Evolutionary conservation across 2,329 filamentous ascomycete species (phyloP).

Genomic region (Pseudomassariella vexata): DNA sequence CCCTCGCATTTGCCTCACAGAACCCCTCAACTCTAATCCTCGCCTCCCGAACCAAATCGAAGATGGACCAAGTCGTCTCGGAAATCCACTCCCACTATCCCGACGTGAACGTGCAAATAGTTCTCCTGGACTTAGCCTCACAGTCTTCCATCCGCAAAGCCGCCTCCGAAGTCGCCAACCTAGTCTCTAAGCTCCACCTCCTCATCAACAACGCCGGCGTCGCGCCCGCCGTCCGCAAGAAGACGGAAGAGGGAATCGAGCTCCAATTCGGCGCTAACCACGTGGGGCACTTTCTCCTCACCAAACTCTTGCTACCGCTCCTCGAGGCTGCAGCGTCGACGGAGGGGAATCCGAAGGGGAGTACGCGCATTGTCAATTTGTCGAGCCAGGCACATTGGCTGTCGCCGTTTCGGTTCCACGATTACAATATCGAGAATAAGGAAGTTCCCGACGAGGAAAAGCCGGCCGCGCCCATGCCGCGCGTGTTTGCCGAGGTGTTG

Average conservation of each 20-base stretch:
- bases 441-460: conserved; percentile 26
- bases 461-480: conserved; percentile 19
- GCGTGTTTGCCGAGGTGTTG: conserved; percentile 22
- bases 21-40: conserved; percentile 34
- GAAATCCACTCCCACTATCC: conserved; percentile 29
- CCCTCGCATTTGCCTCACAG: conserved; percentile 37
- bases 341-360: conserved; percentile 19
- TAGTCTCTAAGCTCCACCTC: conserved; percentile 30
- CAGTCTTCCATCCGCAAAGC: conserved; percentile 30
- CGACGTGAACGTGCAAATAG: conserved; percentile 25
- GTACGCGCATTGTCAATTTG: conserved; percentile 34
- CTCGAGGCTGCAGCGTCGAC: conserved; percentile 25
- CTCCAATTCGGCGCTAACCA: conserved; percentile 35
- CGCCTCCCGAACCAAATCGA: conserved; percentile 36
- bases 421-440: conserved; percentile 36
- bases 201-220: conserved; percentile 38
- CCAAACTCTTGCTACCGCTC: conserved; percentile 29
- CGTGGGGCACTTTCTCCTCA: conserved; percentile 32
- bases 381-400: conserved; percentile 33
- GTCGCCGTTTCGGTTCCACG: conserved; percentile 36
- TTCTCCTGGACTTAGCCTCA: conserved; percentile 31
- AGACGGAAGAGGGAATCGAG: conserved; percentile 35
- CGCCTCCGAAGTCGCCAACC: conserved; percentile 22
- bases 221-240: conserved; percentile 28
- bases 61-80: conserved; percentile 32